These are phyloP conservation scores for Phycomyces blakesleeanus DNA, from an alignment of 192 early-diverging fungal genomes.

Conservation along the genomic window DNA sequence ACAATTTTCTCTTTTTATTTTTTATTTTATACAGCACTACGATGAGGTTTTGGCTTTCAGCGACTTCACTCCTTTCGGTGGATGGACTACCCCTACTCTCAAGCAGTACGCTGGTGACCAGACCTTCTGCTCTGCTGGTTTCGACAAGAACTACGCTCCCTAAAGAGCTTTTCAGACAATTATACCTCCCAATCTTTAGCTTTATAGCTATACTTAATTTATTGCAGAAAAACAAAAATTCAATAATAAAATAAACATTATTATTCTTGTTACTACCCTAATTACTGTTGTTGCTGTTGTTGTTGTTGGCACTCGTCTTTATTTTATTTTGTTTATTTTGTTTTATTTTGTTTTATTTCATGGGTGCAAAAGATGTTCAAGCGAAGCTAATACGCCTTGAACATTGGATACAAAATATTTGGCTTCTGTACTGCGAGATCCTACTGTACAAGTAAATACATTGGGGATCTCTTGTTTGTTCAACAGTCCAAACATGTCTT, in stretches of 20 bases:
- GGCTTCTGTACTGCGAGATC: conserved; percentile 51
- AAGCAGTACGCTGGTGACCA: conserved; percentile 8
- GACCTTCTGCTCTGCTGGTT: neutral
- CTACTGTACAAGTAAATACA: conserved; percentile 52
- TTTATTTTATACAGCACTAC: neutral
- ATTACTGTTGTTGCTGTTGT: too few species aligned
- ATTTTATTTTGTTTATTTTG: neutral
- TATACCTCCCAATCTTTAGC: too few species aligned
- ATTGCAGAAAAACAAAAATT: too few species aligned
- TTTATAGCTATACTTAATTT: too few species aligned
- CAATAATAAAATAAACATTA: too few species aligned
- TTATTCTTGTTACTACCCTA: too few species aligned
- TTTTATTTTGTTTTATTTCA: neutral
- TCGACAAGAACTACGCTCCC: conserved; percentile 4
- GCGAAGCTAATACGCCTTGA: conserved; percentile 16
- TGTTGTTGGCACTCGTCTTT: neutral
- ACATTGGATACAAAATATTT: conserved; percentile 52
- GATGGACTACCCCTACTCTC: conserved; percentile 6
- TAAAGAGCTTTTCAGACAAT: too few species aligned
- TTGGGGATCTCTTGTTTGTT: conserved; percentile 38
- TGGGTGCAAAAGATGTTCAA: conserved; percentile 12
- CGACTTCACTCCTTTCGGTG: conserved; percentile 6
- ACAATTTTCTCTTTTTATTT: too few species aligned
- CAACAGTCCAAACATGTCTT: conserved; percentile 76
- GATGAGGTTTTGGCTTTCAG: neutral